phyloP scores from a whole-genome alignment of 345 rosid genomes.

The Viola odorata region DNA sequence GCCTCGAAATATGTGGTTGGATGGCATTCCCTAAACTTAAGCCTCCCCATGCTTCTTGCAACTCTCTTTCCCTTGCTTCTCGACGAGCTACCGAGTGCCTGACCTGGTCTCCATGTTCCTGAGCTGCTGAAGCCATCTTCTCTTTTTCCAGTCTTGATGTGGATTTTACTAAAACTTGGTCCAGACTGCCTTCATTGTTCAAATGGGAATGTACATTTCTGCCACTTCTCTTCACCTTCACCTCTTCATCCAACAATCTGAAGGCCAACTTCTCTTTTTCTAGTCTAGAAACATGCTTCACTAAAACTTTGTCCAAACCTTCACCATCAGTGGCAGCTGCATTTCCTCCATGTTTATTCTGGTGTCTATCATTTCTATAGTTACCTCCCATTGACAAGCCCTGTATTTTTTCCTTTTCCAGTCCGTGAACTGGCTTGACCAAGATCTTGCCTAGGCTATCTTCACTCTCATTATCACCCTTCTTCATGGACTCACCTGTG shows the following conservation, averaged over 20 bases:
- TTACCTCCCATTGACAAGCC: conserved; percentile 28
- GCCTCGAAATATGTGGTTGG: conserved; percentile 61
- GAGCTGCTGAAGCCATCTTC: conserved; percentile 34
- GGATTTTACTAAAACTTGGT: conserved; percentile 49
- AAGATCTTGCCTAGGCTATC: conserved; percentile 57
- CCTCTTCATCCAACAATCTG: conserved; percentile 23
- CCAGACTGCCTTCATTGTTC: conserved; percentile 40
- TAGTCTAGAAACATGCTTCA: conserved; percentile 25
- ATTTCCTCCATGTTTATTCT: conserved; percentile 16
- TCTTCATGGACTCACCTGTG: not conserved
- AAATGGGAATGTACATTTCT: conserved; percentile 17
- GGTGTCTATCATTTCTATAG: conserved; percentile 27
- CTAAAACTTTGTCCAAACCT: conserved; percentile 23
- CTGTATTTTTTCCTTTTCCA: conserved; percentile 50
- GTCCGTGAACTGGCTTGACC: conserved; percentile 46
- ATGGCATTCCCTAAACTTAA: conserved; percentile 72
- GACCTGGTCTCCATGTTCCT: conserved; percentile 19
- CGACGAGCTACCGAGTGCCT: conserved; percentile 39
- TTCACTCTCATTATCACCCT: conserved; percentile 12
- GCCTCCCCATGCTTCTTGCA: conserved; percentile 91
- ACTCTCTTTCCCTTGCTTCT: conserved; percentile 70
- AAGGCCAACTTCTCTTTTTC: conserved; percentile 30
- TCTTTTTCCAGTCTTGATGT: conserved; percentile 58
- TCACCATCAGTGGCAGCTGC: conserved; percentile 5
- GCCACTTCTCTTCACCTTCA: conserved; percentile 3